Evolutionary conservation across 2,329 filamentous ascomycete genomes (phyloP), one percentile per base, ranked within the genome.

Genomic region (Alternaria arborescens): DNA sequence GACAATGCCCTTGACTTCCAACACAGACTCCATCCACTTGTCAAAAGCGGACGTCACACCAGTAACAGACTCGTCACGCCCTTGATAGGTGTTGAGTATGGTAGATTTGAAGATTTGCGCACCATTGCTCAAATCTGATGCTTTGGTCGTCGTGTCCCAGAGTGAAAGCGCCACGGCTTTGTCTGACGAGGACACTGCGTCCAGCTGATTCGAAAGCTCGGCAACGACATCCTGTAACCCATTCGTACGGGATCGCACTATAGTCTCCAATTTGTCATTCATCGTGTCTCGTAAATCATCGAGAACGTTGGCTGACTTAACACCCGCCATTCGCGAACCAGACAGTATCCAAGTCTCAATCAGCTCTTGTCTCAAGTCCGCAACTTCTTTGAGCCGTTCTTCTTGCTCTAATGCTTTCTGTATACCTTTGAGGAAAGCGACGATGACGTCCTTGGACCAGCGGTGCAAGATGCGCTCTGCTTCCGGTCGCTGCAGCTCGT

Each of bases 321-420:
- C 84, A 36, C 90, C 89, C 70, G 86, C 82, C 67, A 86, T 86
- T 54, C 87, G 86, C 38, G 86, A 85, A 22, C 88, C 87, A 54
- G 90, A 87, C 20, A 87, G 83, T 56, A 96, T 89, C 91, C 93
- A 95, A 11, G 90, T 85, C 68, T 91, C 87, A 47, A 96, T 79
- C 7, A 93, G 84, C 40, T 86, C 85, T 48, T 88, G 90, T 46
- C 93, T 87, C 54, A 96, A 79, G 32, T 88, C 84, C 34, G 92
- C 85, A 32, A 95, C 86, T 14, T 86, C 83, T 65, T 88, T 87
- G 72, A 94, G 89, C 58, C 93, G 88, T 5, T 82, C 78, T 76
- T 89, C 86, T 4, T 81, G 80, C 22, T 85, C 81, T 18, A 96
- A 79, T 0, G 85, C 86, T 62, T 83, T 84, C 51, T 84, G 82